These are phyloP conservation scores for Chlorella sp. DNA, from an alignment of 139 green algal genomes.

Conservation along the genomic window DNA sequence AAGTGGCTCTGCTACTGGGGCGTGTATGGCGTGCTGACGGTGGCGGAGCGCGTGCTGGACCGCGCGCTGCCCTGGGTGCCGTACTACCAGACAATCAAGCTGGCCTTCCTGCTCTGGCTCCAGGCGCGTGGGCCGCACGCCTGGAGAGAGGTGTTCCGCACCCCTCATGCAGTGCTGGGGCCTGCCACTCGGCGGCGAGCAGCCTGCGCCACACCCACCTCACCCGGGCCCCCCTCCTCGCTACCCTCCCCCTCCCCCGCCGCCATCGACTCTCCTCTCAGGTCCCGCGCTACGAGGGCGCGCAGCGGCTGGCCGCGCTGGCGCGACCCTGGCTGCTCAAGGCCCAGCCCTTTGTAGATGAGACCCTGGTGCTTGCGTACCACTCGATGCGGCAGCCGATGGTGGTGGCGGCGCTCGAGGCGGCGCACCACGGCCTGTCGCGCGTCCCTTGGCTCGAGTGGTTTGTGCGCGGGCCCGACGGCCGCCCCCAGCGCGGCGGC, in stretches of 20 bases:
- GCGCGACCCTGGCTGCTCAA: slow-evolving; percentile 12
- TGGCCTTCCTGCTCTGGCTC: slow-evolving; percentile 63
- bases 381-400: slow-evolving; percentile 20
- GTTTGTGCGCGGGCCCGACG: slow-evolving; percentile 40
- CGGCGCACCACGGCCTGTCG: slow-evolving; percentile 6
- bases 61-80: slow-evolving; percentile 38
- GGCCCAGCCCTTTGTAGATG: too few species aligned
- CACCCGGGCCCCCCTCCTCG: too few species aligned
- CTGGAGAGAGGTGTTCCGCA: too few species aligned
- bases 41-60: slow-evolving; percentile 25
- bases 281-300: slow-evolving; percentile 29
- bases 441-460: slow-evolving; percentile 36
- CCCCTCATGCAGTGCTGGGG: too few species aligned
- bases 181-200: too few species aligned
- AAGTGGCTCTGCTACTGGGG: slow-evolving; percentile 30
- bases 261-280: too few species aligned
- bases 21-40: slow-evolving; percentile 22
- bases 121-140: too few species aligned
- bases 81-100: slow-evolving; percentile 59
- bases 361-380: neutral
- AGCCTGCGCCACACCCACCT: too few species aligned
- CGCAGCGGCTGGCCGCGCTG: slow-evolving; percentile 3
- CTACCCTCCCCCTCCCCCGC: too few species aligned
- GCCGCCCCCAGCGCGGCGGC: neutral
- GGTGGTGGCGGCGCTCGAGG: slow-evolving; percentile 19